A percentile compares a stretch with the other conserved stretches of the same genome.
These are phyloP conservation scores for Epicoccum sorghinum DNA, from an alignment of 2,329 filamentous ascomycete genomes.

Conservation along the genomic window DNA sequence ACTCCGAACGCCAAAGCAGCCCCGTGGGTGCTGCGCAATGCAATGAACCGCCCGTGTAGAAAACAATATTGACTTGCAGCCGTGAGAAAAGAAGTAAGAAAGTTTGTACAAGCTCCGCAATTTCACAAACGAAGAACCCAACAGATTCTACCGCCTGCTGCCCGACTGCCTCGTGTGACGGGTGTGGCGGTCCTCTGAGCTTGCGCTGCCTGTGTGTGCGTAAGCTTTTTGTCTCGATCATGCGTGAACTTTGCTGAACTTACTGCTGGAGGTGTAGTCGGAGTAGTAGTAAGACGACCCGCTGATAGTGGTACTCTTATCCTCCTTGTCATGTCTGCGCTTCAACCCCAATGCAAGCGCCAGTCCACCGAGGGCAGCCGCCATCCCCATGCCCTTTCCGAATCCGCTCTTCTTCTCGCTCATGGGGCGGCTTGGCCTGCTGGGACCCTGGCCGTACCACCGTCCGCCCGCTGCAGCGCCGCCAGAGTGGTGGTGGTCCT, in stretches of 20 bases:
- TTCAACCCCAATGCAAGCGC: constrained; percentile 55
- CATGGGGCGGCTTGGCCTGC: constrained; percentile 40
- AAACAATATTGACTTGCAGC: not conserved
- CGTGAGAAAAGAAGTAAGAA: constrained; percentile 14
- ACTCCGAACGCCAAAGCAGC: constrained; percentile 23
- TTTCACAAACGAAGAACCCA: not conserved
- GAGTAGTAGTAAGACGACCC: constrained; percentile 50
- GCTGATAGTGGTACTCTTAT: constrained; percentile 51
- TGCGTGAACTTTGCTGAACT: constrained; percentile 32
- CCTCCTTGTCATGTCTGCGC: constrained; percentile 50
- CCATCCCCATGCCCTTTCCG: constrained; percentile 47
- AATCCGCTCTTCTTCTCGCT: constrained; percentile 44
- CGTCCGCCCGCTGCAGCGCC: constrained; percentile 60
- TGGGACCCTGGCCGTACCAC: constrained; percentile 54
- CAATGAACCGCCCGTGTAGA: constrained; percentile 6
- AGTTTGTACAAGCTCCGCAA: not conserved
- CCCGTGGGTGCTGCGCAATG: constrained; percentile 11
- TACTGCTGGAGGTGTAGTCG: constrained; percentile 57
- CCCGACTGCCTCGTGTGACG: constrained; percentile 47
- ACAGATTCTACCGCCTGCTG: constrained; percentile 2
- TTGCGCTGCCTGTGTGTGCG: constrained; percentile 49
- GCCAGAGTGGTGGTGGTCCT: constrained; percentile 67
- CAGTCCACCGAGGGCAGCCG: constrained; percentile 51
- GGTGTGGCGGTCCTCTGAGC: constrained; percentile 51
- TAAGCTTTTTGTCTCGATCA: constrained; percentile 18